These are phyloP conservation scores for Fusarium fracticaudum DNA, from an alignment of 2,329 filamentous ascomycete species.

Conservation along the genomic window DNA sequence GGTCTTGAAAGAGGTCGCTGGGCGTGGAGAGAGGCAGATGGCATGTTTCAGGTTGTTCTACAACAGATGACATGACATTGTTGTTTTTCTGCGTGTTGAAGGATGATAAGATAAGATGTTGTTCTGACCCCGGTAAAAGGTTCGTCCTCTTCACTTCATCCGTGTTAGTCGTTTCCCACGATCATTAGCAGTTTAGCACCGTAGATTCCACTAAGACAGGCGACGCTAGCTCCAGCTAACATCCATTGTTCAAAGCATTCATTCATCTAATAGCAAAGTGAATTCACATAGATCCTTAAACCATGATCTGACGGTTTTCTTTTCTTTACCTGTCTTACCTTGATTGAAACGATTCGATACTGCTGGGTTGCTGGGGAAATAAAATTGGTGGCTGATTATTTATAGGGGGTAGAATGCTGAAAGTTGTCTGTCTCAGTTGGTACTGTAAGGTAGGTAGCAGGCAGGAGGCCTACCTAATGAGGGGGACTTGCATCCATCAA, in stretches of 20 bases:
- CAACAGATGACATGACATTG: not conserved
- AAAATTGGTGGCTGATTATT: not conserved
- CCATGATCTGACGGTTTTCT: not conserved
- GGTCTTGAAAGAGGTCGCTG: not conserved
- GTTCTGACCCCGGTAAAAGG: too few species aligned
- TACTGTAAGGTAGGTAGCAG: not conserved
- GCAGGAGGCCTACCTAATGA: not conserved
- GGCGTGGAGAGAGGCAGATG: constrained; percentile 36
- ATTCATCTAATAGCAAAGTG: not conserved
- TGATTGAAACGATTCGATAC: not conserved
- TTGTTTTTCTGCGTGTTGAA: not conserved
- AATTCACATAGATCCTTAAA: not conserved
- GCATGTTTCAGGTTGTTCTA: constrained; percentile 35
- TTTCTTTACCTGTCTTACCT: not conserved
- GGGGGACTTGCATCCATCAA: not conserved
- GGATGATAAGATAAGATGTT: not conserved
- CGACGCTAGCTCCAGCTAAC: not conserved
- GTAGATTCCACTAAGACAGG: not conserved
- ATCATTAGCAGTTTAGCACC: not conserved
- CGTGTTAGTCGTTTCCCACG: not conserved
- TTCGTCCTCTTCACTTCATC: not conserved
- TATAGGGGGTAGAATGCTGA: not conserved
- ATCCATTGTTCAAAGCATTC: not conserved
- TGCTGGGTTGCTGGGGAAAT: not conserved
- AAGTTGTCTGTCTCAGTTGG: not conserved